Conservation (phyloP, 257 asterid genomes). For the Solanum okadae region DNA sequence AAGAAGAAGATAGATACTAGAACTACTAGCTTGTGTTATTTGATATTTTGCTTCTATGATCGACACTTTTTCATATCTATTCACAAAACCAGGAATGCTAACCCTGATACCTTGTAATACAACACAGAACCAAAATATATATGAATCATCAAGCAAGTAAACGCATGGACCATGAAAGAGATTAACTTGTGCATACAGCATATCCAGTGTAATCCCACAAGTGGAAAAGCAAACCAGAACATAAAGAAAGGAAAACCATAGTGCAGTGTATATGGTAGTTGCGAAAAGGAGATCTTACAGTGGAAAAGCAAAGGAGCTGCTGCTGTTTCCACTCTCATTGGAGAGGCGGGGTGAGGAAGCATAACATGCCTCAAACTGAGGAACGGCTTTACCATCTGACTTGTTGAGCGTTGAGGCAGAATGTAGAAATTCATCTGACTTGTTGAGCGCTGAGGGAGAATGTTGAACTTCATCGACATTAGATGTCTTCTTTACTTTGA, state of each 20-base stretch:
- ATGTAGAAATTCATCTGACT: conserved; percentile 6
- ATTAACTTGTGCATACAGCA: neutral
- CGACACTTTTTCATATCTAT: neutral
- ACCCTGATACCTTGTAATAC: neutral
- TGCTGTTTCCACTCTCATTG: conserved; percentile 24
- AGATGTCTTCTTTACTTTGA: conserved; percentile 4
- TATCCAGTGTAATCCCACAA: neutral
- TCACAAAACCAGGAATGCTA: neutral
- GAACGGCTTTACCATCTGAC: conserved; percentile 8
- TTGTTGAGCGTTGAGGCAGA: conserved; percentile 12
- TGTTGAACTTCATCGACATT: neutral
- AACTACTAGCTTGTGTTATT: neutral
- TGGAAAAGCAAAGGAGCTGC: conserved; percentile 39
- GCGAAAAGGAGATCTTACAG: conserved; percentile 17
- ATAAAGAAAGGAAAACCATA: neutral
- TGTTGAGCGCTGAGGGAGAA: conserved; percentile 9
- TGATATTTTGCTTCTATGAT: neutral
- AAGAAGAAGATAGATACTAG: neutral
- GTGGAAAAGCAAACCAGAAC: neutral
- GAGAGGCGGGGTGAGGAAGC: conserved; percentile 44
- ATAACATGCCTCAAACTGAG: neutral
- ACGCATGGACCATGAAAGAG: neutral
- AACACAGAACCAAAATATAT: neutral
- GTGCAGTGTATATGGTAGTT: neutral
- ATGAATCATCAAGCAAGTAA: neutral